Evolutionary conservation across 352 stramenopile species (phyloP), one percentile per base, ranked within the genome.

Genomic region (Pythium utonaiense): DNA sequence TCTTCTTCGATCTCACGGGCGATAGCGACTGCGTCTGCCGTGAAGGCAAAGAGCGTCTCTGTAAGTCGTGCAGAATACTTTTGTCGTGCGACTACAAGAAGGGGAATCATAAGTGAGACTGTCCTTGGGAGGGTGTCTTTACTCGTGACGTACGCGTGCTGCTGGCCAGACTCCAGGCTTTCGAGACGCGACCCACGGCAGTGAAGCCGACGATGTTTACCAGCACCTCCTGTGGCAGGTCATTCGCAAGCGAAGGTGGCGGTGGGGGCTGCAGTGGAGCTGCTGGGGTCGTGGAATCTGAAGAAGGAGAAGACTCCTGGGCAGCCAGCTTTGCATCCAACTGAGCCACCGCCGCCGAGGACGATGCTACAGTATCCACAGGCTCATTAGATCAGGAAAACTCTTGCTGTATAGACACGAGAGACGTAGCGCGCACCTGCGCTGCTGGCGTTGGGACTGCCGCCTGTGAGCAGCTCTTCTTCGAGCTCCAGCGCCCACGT

Each of bases 101-200:
- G 17, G 19, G 38, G 12, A n/a, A 30, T 55, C 6, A 3, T 24
- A 36, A 25, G n/a, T 44, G 28, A 50, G 25, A 28, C 36, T n/a
- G 31, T 1, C 21, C 22, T 50, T 30, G 42, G n/a, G 24, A 3
- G 17, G 17, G 38, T 24, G 9, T 14, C 4, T 16, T 21, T 44
- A 5, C 6, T 12, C 10, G 14, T 21, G 36, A 67, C 69, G 57
- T 65, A 88, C 78, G 41, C 33, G 75, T 74, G 62, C 82, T 78
- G 21, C 74, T 77, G 13, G 85, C 85, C 52, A 91, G 71, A 65
- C 85, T 93, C 85, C 83, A 95, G 10, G 83, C 68, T 51, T 91
- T 91, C 57, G 79, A 93, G 28, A 95, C 75, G 24, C 85, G 83
- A 21, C 85, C 83, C 3, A 95, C 81, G 61, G 80, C 76, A 0